Evolutionary conservation across 1,284 basidiomycete species (phyloP), one percentile per base, ranked within the genome.

Genomic region (Malassezia brasiliensis): DNA sequence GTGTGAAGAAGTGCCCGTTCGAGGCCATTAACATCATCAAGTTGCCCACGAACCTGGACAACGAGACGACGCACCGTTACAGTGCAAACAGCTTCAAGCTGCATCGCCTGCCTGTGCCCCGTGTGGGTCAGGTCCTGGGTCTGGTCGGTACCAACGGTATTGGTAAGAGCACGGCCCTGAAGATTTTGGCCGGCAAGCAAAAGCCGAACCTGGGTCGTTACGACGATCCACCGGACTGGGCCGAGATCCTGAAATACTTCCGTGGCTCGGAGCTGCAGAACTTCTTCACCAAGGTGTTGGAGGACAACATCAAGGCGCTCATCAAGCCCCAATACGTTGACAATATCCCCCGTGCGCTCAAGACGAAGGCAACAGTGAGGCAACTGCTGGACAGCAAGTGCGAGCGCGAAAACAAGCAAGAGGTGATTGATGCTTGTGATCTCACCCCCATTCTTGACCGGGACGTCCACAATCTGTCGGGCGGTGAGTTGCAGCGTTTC

Each of bases 21-120:
- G 72, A 74, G 49, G 72, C 72, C 31, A 74, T 74, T 61, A 74
- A 69, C 63, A 74, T 74, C 41, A 72, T 74, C 64, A 74, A 74
- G 57, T 63, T 73, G 30, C 72, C 72, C 47, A 74, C 72, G 52
- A 74, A 74, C 55, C 61, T 74, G 47, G 72, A 74, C 41, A 59
- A 62, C 47, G 70, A 74, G 53, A 74, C 70, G 20, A 74, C 72
- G 12, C 72, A 74, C 59, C 68, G 72, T 53, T 74, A 74, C 68
- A 67, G 65, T 54, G 72, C 72, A 50, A 74, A 74, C 68, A 66
- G 63, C 40, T 74, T 74, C 64, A 74, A 74, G 56, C 59, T 74
- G 46, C 72, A 74, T 61, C 66, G 72, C 52, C 55, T 74, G 31
- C 72, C 72, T 7, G 64, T 62, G 2, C 72, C 72, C 12, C 64